Conservation (phyloP, 768 basidiomycete species). For the Sporobolomyces pararoseus region DNA sequence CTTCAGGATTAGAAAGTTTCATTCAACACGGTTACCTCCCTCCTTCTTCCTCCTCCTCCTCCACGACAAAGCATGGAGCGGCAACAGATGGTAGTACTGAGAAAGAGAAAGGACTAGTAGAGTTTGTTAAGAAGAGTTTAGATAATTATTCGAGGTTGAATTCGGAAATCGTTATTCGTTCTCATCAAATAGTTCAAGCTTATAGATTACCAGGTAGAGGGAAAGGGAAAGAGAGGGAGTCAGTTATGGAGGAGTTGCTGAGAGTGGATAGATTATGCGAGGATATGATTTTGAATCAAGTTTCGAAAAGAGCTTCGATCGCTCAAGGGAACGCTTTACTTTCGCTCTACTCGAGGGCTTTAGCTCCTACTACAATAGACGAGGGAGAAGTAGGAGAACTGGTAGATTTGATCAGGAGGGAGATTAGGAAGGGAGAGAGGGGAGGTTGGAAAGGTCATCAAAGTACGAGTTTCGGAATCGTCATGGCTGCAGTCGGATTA, state of each 20-base stretch:
- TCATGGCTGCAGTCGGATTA: slow-evolving; percentile 69
- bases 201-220: background rate
- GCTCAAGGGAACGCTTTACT: slow-evolving; percentile 90
- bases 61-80: too few species aligned
- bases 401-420: background rate
- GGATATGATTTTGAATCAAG: slow-evolving; percentile 80
- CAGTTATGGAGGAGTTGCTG: background rate
- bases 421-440: background rate
- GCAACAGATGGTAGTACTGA: background rate
- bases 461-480: slow-evolving; percentile 82
- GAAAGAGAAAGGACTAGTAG: slow-evolving; percentile 46
- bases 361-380: slow-evolving; percentile 56
- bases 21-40: slow-evolving; percentile 72
- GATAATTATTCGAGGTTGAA: slow-evolving; percentile 73
- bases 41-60: background rate
- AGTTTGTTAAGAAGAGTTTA: slow-evolving; percentile 68
- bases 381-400: background rate
- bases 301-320: slow-evolving; percentile 77
- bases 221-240: slow-evolving; percentile 5
- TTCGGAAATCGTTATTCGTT: slow-evolving; percentile 72
- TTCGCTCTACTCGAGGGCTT: slow-evolving; percentile 77
- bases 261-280: slow-evolving; percentile 59
- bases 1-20: slow-evolving; percentile 86
- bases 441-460: slow-evolving; percentile 62
- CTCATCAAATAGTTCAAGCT: slow-evolving; percentile 55